Evolutionary conservation across 2,329 filamentous ascomycete genomes (phyloP), one percentile per base, ranked within the genome.

Genomic region (Aspergillus pseudonomiae): DNA sequence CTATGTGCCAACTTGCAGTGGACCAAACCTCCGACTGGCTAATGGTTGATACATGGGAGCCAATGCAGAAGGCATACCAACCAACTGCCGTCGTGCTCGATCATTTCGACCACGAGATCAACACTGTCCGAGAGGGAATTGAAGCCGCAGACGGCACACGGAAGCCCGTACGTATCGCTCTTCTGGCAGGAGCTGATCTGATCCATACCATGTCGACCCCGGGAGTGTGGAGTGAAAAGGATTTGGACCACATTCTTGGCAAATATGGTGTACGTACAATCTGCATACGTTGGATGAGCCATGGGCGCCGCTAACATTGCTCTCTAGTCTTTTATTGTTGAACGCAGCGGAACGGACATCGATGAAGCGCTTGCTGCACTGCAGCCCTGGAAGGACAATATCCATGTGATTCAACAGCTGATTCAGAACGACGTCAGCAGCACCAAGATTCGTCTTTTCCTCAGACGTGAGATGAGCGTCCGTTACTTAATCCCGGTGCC

Each of bases 91-190:
- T 91, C 70, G 94, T 97, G 46, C 83, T 97, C 56, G 93, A 96
- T 74, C 94, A 97, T 79, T 95, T 97, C 71, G 89, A 96, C 69
- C 82, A 94, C 74, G 93, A 97, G 77, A 92, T 97, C 75, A 97
- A 97, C 75, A 85, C 87, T 28, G 86, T 92, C 52, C 82, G 89
- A 34, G 89, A 90, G 45, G 94, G 94, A 7, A 87, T 95, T 34
- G 85, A 91, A 71, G 86, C 85, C 54, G 83, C 85, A 24, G 85
- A 90, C 68, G 92, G 92, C 63, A 73, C 72, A 50, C 87, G 85
- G 73, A 90, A 88, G 76, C 86, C 83, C 14, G 90, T 91, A 21
- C 88, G 89, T 63, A 92, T 97, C 68, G 89, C 92, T 55, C 85
- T 97, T 41, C 85, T 97, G 36, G 93, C 92, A 4, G 94, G 94